A percentile compares a stretch with the other conserved stretches of the same genome.
These are phyloP conservation scores for Musa balbisiana DNA, from an alignment of 202 grass and related monocot genomes.

Conservation along the genomic window DNA sequence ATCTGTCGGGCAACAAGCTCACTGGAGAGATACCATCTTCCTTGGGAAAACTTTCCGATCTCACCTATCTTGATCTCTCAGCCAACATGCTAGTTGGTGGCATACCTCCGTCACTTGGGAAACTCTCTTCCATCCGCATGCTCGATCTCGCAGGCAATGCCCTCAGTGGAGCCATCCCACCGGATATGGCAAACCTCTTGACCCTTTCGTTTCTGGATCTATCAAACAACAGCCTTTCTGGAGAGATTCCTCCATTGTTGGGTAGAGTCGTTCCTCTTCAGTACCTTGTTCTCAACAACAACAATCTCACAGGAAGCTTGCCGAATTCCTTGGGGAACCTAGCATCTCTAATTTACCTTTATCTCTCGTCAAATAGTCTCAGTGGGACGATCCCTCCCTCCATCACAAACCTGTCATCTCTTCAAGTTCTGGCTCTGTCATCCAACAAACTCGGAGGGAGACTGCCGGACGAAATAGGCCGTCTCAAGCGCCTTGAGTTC, in stretches of 20 bases:
- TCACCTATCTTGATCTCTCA: slow-evolving; percentile 17
- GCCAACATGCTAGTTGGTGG: slow-evolving; percentile 31
- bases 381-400: slow-evolving; percentile 13
- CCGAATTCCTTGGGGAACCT: slow-evolving; percentile 17
- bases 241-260: slow-evolving; percentile 26
- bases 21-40: slow-evolving; percentile 20
- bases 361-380: background rate
- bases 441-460: slow-evolving; percentile 26
- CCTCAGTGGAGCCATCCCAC: slow-evolving; percentile 8
- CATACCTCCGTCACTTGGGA: slow-evolving; percentile 32
- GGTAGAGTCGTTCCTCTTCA: slow-evolving; percentile 26
- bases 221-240: background rate
- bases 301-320: slow-evolving; percentile 28
- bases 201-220: background rate
- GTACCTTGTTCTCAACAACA: slow-evolving; percentile 11
- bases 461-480: slow-evolving; percentile 30
- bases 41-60: background rate
- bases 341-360: background rate
- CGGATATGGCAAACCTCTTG: background rate
- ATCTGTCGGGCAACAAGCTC: background rate
- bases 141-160: slow-evolving; percentile 31
- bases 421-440: background rate
- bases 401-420: slow-evolving; percentile 1
- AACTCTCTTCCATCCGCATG: background rate
- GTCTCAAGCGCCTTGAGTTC: background rate